These are phyloP conservation scores for Geotrichum europaeum DNA, from an alignment of 1,139 yeast genomes.

Conservation along the genomic window DNA sequence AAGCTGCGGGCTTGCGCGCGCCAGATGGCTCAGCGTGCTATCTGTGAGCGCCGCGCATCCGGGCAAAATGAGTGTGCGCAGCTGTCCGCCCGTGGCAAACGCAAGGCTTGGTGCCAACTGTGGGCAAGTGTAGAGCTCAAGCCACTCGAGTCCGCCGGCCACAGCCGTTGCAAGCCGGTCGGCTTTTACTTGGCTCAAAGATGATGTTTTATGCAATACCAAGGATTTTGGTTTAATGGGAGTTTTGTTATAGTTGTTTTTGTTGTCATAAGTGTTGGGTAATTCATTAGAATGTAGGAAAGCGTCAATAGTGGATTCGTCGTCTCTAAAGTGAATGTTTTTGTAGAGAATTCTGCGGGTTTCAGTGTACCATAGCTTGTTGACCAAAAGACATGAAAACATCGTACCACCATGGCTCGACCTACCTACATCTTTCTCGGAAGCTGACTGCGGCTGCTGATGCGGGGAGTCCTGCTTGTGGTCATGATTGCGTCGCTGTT, in stretches of 20 bases:
- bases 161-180: slow-evolving; percentile 38
- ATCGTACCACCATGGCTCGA: neutral
- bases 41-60: slow-evolving; percentile 65
- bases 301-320: slow-evolving; percentile 29
- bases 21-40: slow-evolving; percentile 46
- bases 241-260: slow-evolving; percentile 18
- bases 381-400: slow-evolving; percentile 54
- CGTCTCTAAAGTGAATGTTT: slow-evolving; percentile 49
- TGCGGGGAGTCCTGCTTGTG: neutral
- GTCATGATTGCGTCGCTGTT: slow-evolving; percentile 25
- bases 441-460: neutral
- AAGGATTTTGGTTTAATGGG: slow-evolving; percentile 35
- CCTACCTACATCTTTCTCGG: neutral
- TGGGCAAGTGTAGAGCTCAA: slow-evolving; percentile 84
- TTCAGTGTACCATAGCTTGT: slow-evolving; percentile 55
- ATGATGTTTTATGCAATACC: slow-evolving; percentile 46
- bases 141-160: slow-evolving; percentile 50
- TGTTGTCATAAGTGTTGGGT: slow-evolving; percentile 31
- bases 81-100: slow-evolving; percentile 38
- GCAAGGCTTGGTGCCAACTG: slow-evolving; percentile 51
- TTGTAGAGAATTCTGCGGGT: slow-evolving; percentile 51
- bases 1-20: slow-evolving; percentile 53
- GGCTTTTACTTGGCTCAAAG: slow-evolving; percentile 41
- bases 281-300: neutral
- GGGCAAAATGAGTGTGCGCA: slow-evolving; percentile 62